A percentile compares a stretch with the other conserved stretches of the same genome.
phyloP scores from a whole-genome alignment of 2,329 filamentous ascomycete genomes.

The Colletotrichum melonis region DNA sequence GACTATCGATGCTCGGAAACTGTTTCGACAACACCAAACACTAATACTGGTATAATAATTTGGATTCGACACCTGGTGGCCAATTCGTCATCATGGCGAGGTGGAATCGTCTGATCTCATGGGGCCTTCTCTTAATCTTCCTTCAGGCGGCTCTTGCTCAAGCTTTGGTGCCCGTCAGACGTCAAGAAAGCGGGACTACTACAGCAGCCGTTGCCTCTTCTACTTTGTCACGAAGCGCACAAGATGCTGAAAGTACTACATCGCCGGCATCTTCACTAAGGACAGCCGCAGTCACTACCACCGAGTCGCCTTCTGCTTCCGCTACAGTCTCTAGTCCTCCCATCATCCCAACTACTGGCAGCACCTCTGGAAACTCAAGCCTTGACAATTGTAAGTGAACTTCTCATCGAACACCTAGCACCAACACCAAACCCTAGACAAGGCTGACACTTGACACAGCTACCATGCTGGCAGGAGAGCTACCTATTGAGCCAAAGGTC shows the following conservation, averaged over 20 bases:
- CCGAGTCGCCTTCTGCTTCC: background rate
- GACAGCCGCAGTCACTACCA: constrained; percentile 10
- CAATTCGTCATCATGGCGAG: constrained; percentile 34
- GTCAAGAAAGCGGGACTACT: constrained; percentile 46
- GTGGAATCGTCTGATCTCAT: constrained; percentile 47
- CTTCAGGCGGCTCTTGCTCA: constrained; percentile 51
- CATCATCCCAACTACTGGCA: constrained; percentile 29
- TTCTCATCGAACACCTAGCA: background rate
- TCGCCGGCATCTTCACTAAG: background rate
- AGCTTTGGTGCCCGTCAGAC: constrained; percentile 44
- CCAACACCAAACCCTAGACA: too few relatives aligned
- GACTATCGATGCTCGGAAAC: background rate
- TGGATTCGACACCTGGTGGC: background rate
- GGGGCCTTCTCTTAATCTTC: constrained; percentile 52
- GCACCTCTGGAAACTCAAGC: constrained; percentile 43
- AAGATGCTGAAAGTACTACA: background rate
- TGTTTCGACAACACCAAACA: background rate
- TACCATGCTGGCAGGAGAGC: constrained; percentile 59
- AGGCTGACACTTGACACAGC: constrained; percentile 44
- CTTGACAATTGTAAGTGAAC: constrained; percentile 49
- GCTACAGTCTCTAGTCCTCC: constrained; percentile 21
- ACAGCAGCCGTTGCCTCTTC: constrained; percentile 37
- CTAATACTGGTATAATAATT: background rate
- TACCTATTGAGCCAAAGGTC: constrained; percentile 80
- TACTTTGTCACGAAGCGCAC: constrained; percentile 12